Conservation (phyloP, 495 filamentous ascomycete species). For the Penicillium manginii region DNA sequence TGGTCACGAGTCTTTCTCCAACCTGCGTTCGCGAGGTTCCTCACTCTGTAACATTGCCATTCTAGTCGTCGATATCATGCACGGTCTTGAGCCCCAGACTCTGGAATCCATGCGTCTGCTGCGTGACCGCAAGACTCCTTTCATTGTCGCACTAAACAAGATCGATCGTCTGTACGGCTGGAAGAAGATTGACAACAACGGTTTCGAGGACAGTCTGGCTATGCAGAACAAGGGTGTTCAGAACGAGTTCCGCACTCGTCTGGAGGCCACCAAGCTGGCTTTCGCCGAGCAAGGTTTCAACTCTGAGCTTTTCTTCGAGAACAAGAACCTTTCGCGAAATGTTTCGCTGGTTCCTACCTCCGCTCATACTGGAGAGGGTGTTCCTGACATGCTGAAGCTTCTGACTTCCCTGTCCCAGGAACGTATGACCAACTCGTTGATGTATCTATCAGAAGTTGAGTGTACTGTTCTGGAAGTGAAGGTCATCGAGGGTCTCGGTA, state of each 20-base stretch:
- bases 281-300: conserved; percentile 98
- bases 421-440: conserved; percentile 95
- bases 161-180: conserved; percentile 99
- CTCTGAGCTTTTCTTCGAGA: conserved; percentile 93
- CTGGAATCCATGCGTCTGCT: conserved; percentile 95
- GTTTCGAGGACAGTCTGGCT: conserved; percentile 87
- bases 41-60: conserved; percentile 99
- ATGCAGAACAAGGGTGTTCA: conserved; percentile 94
- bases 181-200: conserved; percentile 98
- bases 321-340: conserved; percentile 91
- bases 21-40: conserved; percentile 92
- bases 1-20: conserved; percentile 99
- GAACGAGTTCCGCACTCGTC: conserved; percentile 89
- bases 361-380: conserved; percentile 96
- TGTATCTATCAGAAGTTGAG: conserved; percentile 98
- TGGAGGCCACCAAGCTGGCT: conserved; percentile 88
- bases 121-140: conserved; percentile 92
- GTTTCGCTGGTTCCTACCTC: conserved; percentile 97
- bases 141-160: conserved; percentile 99
- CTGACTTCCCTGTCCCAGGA: conserved; percentile 91
- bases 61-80: conserved; percentile 99
- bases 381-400: conserved; percentile 98
- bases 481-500: conserved; percentile 97
- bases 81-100: conserved; percentile 97
- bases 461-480: conserved; percentile 99